Evolutionary conservation across 768 basidiomycete species (phyloP).

Genomic region (Kwoniella mangroviensis): DNA sequence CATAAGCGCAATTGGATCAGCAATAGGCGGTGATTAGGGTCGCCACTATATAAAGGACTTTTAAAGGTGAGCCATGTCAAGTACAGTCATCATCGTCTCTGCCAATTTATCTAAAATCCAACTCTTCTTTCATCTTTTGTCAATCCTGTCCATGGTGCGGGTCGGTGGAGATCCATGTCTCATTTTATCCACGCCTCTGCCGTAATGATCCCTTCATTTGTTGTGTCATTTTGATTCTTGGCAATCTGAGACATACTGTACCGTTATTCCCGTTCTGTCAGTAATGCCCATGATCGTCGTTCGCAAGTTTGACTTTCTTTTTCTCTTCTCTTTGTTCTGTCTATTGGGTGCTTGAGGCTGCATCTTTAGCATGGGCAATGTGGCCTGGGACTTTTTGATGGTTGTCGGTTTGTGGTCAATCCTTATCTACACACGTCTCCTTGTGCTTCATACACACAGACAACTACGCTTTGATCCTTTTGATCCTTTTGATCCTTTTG

Average conservation of each 20-base stretch:
- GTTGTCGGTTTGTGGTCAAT: not conserved
- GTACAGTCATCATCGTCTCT: too few species aligned
- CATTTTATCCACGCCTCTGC: not conserved
- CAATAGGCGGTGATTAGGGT: too few species aligned
- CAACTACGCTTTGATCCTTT: not conserved
- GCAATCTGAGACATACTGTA: not conserved
- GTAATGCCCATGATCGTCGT: not conserved
- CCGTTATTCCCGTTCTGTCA: not conserved
- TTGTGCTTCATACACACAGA: not conserved
- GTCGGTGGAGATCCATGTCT: too few species aligned
- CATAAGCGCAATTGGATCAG: too few species aligned
- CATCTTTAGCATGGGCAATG: not conserved
- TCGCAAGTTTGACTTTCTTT: not conserved
- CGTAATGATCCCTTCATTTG: conserved; percentile 1
- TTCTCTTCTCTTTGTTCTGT: not conserved
- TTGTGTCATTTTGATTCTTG: not conserved
- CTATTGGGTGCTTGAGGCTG: not conserved
- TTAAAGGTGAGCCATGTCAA: not conserved
- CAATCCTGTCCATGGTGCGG: too few species aligned
- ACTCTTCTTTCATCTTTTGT: too few species aligned
- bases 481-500: not conserved
- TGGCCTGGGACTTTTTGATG: conserved; percentile 6
- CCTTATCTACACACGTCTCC: not conserved
- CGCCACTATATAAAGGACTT: too few species aligned
- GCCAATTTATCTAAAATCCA: too few species aligned